Percentiles rank a stretch among this genome's conserved stretches.
phyloP scores from a whole-genome alignment of 163 green algal species.

The Volvox carteri region DNA sequence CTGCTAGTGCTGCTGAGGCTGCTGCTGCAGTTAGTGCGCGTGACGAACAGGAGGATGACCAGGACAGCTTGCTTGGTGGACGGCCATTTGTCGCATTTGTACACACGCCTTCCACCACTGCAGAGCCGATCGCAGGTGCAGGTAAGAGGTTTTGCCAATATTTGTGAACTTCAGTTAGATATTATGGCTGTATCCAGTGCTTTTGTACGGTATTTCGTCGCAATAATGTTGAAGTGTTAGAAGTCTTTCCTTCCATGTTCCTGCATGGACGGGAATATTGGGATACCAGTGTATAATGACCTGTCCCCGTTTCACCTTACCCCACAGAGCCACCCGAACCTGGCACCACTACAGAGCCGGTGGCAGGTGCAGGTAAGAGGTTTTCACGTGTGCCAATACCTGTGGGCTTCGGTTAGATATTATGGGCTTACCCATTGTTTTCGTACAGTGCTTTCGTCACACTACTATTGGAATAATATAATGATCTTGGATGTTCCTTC shows the following conservation, averaged over 20 bases:
- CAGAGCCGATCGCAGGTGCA: background rate
- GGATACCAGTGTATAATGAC: background rate
- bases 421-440: background rate
- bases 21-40: background rate
- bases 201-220: background rate
- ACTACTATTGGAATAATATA: no score
- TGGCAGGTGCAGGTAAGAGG: background rate
- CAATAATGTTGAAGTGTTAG: no score
- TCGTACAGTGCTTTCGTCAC: background rate
- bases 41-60: background rate
- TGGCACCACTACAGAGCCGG: background rate
- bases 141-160: background rate
- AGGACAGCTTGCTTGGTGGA: background rate
- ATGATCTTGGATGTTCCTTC: no score
- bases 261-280: background rate
- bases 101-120: background rate
- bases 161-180: background rate
- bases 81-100: background rate
- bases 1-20: background rate
- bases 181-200: background rate
- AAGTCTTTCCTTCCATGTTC: no score
- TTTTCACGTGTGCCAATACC: background rate
- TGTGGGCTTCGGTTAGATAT: background rate
- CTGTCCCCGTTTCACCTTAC: background rate
- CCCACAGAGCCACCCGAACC: background rate